Conservation (phyloP, 805 yeast genomes). For the Lachancea quebecensis region DNA sequence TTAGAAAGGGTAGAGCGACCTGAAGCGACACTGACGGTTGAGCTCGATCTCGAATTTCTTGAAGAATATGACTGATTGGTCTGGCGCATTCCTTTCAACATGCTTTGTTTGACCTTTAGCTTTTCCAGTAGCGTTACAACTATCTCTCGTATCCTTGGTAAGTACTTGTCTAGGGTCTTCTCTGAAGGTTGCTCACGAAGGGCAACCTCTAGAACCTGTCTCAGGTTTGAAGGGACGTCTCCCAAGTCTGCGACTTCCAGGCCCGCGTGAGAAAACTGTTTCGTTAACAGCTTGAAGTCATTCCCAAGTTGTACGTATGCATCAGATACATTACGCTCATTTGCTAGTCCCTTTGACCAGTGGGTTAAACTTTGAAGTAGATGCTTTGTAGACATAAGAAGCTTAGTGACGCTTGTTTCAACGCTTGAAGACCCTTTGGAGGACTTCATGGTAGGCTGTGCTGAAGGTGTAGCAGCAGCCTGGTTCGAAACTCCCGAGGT, state of each 20-base stretch:
- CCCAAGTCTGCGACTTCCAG: constrained; percentile 78
- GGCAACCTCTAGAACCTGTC: constrained; percentile 79
- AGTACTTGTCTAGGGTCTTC: constrained; percentile 66
- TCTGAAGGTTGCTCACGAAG: constrained; percentile 80
- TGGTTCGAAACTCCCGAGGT: background rate
- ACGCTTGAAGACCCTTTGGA: constrained; percentile 37
- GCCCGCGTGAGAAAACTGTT: constrained; percentile 72
- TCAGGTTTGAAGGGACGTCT: constrained; percentile 78
- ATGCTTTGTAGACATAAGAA: constrained; percentile 83
- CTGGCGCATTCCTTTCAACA: constrained; percentile 25
- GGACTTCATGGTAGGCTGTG: constrained; percentile 6
- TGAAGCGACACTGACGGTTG: constrained; percentile 6
- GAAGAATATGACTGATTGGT: constrained; percentile 7
- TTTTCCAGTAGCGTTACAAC: constrained; percentile 74
- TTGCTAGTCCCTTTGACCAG: constrained; percentile 81
- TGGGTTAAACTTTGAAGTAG: constrained; percentile 77
- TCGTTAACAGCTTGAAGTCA: constrained; percentile 80
- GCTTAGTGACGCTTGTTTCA: constrained; percentile 70
- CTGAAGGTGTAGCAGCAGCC: background rate
- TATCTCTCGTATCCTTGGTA: constrained; percentile 80
- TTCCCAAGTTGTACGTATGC: constrained; percentile 89
- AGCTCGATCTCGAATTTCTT: constrained; percentile 2
- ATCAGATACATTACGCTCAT: constrained; percentile 80
- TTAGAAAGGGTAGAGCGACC: background rate
- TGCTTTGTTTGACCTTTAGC: constrained; percentile 70